phyloP scores from a whole-genome alignment of 2,329 filamentous ascomycete species.

The Ophiostoma ulmi region DNA sequence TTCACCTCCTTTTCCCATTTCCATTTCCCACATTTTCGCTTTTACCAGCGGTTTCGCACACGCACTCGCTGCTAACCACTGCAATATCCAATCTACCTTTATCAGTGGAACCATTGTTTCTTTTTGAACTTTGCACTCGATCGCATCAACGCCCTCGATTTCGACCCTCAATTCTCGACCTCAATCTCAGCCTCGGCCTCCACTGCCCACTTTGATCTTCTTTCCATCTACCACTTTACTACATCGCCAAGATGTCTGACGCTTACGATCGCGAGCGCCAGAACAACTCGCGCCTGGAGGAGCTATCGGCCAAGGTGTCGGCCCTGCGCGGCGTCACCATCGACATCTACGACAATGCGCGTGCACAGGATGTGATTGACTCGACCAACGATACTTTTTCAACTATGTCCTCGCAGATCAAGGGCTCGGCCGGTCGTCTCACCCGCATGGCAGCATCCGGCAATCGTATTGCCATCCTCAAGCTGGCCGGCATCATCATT shows the following conservation, averaged over 20 bases:
- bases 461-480: conserved; percentile 86
- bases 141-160: background rate
- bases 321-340: conserved; percentile 89
- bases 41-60: background rate
- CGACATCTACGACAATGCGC: conserved; percentile 95
- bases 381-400: conserved; percentile 89
- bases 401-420: conserved; percentile 73
- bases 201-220: background rate
- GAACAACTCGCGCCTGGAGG: conserved; percentile 90
- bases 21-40: background rate
- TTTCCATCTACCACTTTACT: no score
- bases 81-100: background rate
- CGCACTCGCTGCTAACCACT: background rate
- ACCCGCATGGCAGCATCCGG: conserved; percentile 87
- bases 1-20: conserved; percentile 8
- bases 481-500: conserved; percentile 78
- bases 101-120: background rate
- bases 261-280: conserved; percentile 78
- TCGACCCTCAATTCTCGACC: no score
- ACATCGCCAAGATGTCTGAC: conserved; percentile 57
- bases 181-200: background rate
- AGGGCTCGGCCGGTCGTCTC: conserved; percentile 74
- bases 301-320: conserved; percentile 84
- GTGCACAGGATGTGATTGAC: conserved; percentile 82
- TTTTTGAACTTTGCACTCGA: background rate